Conservation (phyloP, 768 basidiomycete genomes). For the Lactarius sp. region DNA sequence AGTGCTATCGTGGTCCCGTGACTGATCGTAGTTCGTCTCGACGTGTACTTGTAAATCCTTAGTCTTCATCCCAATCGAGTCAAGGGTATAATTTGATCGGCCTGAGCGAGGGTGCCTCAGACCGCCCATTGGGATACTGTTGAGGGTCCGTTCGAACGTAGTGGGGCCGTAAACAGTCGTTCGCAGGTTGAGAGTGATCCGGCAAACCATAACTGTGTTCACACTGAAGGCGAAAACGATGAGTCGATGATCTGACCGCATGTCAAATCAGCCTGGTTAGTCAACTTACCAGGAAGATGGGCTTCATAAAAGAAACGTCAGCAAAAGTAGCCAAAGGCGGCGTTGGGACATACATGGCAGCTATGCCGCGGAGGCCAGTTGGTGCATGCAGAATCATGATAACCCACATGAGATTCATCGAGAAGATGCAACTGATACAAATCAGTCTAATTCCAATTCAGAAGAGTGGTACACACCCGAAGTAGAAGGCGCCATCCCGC, state of each 20-base stretch:
- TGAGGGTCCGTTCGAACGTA: conserved; percentile 8
- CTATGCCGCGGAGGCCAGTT: conserved; percentile 24
- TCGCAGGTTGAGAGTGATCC: conserved; percentile 25
- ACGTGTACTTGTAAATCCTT: conserved; percentile 10
- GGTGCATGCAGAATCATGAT: conserved; percentile 25
- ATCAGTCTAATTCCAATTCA: neutral
- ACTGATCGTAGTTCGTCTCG: conserved; percentile 12
- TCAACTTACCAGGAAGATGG: conserved; percentile 21
- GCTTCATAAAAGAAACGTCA: conserved; percentile 4
- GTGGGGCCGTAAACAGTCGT: conserved; percentile 22
- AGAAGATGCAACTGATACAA: conserved; percentile 20
- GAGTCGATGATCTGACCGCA: neutral
- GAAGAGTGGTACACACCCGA: conserved; percentile 14
- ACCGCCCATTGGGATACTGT: conserved; percentile 13
- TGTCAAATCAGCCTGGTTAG: neutral
- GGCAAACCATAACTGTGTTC: conserved; percentile 23
- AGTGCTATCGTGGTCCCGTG: neutral
- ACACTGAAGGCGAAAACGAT: conserved; percentile 7
- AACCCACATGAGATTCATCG: conserved; percentile 24
- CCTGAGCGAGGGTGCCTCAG: neutral
- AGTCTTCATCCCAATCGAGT: neutral
- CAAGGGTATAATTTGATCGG: neutral
- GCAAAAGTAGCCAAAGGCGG: neutral
- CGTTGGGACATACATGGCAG: conserved; percentile 19
- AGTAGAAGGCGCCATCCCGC: conserved; percentile 23